A percentile compares a stretch with the other conserved stretches of the same genome.
These are phyloP conservation scores for Betula pendula DNA, from an alignment of 306 rosid species.

Conservation along the genomic window DNA sequence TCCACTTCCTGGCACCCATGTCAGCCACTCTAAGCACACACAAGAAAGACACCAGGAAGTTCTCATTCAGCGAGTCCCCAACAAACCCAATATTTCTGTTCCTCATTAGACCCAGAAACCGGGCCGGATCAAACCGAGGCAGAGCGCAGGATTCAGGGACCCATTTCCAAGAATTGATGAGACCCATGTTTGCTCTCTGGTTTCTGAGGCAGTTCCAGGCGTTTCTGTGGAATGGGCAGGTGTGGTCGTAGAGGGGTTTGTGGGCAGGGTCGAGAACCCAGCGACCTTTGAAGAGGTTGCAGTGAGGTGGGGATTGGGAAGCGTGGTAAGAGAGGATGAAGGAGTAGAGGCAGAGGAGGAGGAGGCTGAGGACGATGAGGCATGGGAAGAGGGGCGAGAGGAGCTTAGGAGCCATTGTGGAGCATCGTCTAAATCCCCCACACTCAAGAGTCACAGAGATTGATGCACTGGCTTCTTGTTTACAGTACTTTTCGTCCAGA, in stretches of 20 bases:
- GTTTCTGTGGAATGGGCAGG: slow-evolving; percentile 85
- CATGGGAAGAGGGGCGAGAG: slow-evolving; percentile 56
- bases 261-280: slow-evolving; percentile 68
- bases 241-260: slow-evolving; percentile 65
- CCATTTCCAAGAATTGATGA: slow-evolving; percentile 85
- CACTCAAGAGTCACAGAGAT: too few relatives aligned
- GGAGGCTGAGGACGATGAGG: slow-evolving; percentile 54
- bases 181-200: slow-evolving; percentile 60
- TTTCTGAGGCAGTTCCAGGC: slow-evolving; percentile 90
- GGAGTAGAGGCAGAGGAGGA: slow-evolving; percentile 49
- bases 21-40: slow-evolving; percentile 76
- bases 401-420: slow-evolving; percentile 61
- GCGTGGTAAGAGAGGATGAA: slow-evolving; percentile 40
- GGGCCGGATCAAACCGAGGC: slow-evolving; percentile 61
- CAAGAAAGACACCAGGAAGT: slow-evolving; percentile 68
- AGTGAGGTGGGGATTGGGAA: slow-evolving; percentile 36
- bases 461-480: neutral
- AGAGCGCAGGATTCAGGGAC: slow-evolving; percentile 58
- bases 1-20: slow-evolving; percentile 73
- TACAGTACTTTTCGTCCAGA: too few relatives aligned
- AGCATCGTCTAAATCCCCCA: neutral
- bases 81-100: slow-evolving; percentile 75
- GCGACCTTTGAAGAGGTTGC: slow-evolving; percentile 56
- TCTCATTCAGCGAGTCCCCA: slow-evolving; percentile 89
- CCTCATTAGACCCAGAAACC: slow-evolving; percentile 60